phyloP scores from a whole-genome alignment of 2,329 filamentous ascomycete species.

The Lachnellula arida region DNA sequence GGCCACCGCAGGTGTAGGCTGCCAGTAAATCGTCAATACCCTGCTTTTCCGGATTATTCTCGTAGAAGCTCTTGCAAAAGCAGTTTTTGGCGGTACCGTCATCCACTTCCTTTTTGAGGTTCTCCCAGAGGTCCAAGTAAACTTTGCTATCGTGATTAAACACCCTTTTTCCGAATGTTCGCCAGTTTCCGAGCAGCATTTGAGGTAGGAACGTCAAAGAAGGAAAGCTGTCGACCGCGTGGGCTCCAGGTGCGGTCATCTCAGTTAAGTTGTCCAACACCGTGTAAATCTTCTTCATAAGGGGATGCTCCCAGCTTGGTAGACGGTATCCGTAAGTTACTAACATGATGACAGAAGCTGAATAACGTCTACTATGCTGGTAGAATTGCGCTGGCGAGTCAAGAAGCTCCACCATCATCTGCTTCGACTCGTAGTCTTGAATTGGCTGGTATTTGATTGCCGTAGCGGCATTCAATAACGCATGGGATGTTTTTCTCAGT shows the following conservation, averaged over 20 bases:
- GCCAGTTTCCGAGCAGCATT: constrained; percentile 23
- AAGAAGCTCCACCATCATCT: constrained; percentile 34
- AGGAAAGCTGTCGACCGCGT: constrained; percentile 34
- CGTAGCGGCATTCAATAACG: constrained; percentile 25
- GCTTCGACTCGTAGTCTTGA: constrained; percentile 33
- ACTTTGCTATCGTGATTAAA: constrained; percentile 19
- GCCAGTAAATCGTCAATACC: constrained; percentile 41
- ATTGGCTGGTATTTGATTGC: constrained; percentile 26
- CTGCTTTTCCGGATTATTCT: constrained; percentile 35
- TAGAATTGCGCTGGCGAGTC: constrained; percentile 35
- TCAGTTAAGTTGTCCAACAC: constrained; percentile 34
- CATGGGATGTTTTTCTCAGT: constrained; percentile 28
- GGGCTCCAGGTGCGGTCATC: constrained; percentile 36
- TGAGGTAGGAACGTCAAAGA: constrained; percentile 27
- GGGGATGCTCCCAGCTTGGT: constrained; percentile 33
- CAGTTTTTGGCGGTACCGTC: constrained; percentile 36
- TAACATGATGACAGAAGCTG: constrained; percentile 39
- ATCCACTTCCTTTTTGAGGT: constrained; percentile 31
- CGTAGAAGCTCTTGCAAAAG: constrained; percentile 40
- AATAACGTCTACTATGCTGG: constrained; percentile 38
- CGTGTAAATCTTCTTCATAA: constrained; percentile 32
- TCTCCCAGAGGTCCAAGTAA: constrained; percentile 35
- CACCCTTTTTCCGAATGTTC: constrained; percentile 10
- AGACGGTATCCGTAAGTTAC: constrained; percentile 38
- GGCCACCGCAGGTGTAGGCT: constrained; percentile 40